Evolutionary conservation across 108 stramenopile species (phyloP), one percentile per base, ranked within the genome.

Genomic region (Cyclotella kingstonii): DNA sequence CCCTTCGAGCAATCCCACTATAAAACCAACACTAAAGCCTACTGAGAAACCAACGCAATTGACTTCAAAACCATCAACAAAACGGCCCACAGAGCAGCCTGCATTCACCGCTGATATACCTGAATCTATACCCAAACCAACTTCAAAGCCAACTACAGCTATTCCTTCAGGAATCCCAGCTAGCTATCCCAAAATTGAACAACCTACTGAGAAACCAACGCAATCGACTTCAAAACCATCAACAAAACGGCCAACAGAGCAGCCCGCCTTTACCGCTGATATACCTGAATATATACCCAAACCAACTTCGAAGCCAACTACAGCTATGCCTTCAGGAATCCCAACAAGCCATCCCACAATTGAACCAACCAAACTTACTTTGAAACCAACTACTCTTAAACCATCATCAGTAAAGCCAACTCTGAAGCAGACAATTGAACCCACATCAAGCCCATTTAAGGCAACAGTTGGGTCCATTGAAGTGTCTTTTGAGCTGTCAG

Each of bases 371-470:
- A 47, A 57, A 21, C 71, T 63, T 0, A 64, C 71, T 3, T 19
- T 4, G 0, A 31, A 54, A 34, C 65, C 53, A 1, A 54, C 64
- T n/a, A n/a, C n/a, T n/a, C n/a, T n/a, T n/a, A n/a, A n/a, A n/a
- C n/a, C n/a, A n/a, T n/a, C n/a, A n/a, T n/a, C n/a, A 4, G 31
- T 21, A 14, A 38, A 41, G 27, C 48, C 61, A 11, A 44, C 62
- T 11, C 7, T 12, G 15, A 12, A 41, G 41, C 53, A 42, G 0
- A 54, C 60, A 9, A 47, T 40, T 19, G 19, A 22, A 29, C 46
- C 70, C 2, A 71, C 70, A 0, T 1, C 61, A 48, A 58, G 48
- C 19, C 60, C 70, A 52, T 56, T 61, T 14, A 29, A 35, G 18
- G 19, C 48, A 15, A 21, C 33, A 60, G 5, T 54, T 31, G 70